Evolutionary conservation across 306 rosid species (phyloP), one percentile per base, ranked within the genome.

Genomic region (Mimosa bimucronata): DNA sequence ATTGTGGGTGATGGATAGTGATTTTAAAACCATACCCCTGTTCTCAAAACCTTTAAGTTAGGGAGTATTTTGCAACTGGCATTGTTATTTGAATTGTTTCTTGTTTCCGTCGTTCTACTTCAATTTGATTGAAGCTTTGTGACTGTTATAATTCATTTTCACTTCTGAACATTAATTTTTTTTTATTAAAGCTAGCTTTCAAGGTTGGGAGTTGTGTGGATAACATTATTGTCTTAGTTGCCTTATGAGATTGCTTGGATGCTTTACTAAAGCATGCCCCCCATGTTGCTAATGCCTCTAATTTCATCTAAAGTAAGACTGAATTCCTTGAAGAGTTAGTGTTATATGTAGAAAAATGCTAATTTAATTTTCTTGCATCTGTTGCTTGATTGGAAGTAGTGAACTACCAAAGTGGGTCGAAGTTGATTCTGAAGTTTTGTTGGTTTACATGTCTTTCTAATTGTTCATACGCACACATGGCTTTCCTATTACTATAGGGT

Each of bases 361-460:
- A 28, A 53, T 65, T 65, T 53, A 4, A 70, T 40, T 64, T 42
- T 67, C 26, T 16, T 77, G 2, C 26, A 65, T 67, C 25, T 68
- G 48, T 30, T 46, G 76, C 50, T 77, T 41, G 55, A 74, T 62
- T 66, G 62, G 53, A 34, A 28, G 58, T 73, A n/a, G 73, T 28
- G 16, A 79, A 58, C 57, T 76, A 64, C 70, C 19, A 3, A 67
- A 76, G 48, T 41, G 25, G 55, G 31, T 80, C 50, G 72, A 57
- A 18, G 25, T 62, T 64, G 29, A 42, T 71, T 79, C 46, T 38
- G 2, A 48, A 58, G 11, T 78, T 74, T 34, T n/a, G 26, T 75
- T 82, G 67, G 9, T 74, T n/a, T n/a, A n/a, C n/a, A n/a, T n/a
- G n/a, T 15, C 34, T 57, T n/a, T 48, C 77, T 28, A 52, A 23